phyloP scores from a whole-genome alignment of 2,329 filamentous ascomycete species.

The Paecilomyces sp. region DNA sequence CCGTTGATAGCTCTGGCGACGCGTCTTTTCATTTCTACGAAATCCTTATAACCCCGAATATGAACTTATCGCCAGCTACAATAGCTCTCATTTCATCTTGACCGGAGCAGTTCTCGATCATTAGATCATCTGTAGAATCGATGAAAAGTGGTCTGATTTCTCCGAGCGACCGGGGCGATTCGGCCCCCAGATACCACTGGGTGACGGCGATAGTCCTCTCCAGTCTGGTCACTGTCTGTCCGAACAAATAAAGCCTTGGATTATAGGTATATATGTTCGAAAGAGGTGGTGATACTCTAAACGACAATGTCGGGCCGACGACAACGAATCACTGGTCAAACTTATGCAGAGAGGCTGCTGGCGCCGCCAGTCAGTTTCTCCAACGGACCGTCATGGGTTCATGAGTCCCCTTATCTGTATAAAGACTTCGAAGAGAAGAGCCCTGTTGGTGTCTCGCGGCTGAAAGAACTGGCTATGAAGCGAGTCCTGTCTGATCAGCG shows the following conservation, averaged over 20 bases:
- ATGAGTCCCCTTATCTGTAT: conserved; percentile 30
- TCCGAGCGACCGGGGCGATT: not conserved
- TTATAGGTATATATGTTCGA: conserved; percentile 28
- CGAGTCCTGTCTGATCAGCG: conserved; percentile 29
- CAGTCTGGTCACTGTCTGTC: not conserved
- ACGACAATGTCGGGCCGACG: conserved; percentile 2
- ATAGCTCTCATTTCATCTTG: not conserved
- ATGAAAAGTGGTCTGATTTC: not conserved
- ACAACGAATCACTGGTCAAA: conserved; percentile 11
- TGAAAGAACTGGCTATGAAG: conserved; percentile 29
- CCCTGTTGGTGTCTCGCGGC: conserved; percentile 19
- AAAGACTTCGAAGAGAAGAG: conserved; percentile 17
- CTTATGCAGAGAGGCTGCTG: conserved; percentile 9
- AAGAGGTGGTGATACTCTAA: not conserved
- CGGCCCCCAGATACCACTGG: not conserved
- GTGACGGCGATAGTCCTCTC: not conserved
- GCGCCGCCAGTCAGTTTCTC: conserved; percentile 4
- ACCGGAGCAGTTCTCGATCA: not conserved
- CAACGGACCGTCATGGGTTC: conserved; percentile 28
- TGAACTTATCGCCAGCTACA: not conserved
- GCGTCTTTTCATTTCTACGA: not conserved
- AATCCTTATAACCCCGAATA: not conserved
- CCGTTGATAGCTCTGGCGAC: not conserved
- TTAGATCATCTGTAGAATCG: not conserved
- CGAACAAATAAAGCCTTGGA: not conserved